Evolutionary conservation across 2,329 filamentous ascomycete species (phyloP).

Genomic region (Alternaria gaisen): DNA sequence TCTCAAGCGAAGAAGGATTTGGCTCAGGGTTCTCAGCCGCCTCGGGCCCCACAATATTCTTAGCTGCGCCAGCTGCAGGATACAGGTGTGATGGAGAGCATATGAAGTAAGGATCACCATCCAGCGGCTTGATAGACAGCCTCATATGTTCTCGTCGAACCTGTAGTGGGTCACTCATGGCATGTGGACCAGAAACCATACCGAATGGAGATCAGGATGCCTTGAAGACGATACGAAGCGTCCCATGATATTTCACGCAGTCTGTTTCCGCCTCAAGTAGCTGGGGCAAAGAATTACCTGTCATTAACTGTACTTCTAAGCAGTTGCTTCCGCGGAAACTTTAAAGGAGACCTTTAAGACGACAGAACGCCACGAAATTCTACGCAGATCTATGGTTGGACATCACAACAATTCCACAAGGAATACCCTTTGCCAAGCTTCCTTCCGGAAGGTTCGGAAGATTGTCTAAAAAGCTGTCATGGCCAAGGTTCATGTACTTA

Average conservation of each 20-base stretch:
- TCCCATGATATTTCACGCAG: neutral
- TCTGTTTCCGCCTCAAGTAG: neutral
- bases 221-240: neutral
- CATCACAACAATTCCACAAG: neutral
- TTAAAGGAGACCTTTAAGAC: accelerated
- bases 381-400: neutral
- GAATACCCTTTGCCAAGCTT: neutral
- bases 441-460: neutral
- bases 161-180: neutral
- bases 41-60: neutral
- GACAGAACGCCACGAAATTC: neutral
- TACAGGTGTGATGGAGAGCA: neutral
- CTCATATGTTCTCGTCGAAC: neutral
- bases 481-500: neutral
- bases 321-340: neutral
- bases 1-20: neutral
- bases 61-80: neutral
- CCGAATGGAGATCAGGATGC: neutral
- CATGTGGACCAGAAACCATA: neutral
- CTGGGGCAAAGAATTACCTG: neutral
- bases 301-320: neutral
- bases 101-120: neutral
- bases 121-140: neutral
- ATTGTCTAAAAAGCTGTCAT: too few species aligned
- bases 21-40: neutral